Base-by-base conservation (phyloP, 345 rosid genomes). In the Salix viminalis region DNA sequence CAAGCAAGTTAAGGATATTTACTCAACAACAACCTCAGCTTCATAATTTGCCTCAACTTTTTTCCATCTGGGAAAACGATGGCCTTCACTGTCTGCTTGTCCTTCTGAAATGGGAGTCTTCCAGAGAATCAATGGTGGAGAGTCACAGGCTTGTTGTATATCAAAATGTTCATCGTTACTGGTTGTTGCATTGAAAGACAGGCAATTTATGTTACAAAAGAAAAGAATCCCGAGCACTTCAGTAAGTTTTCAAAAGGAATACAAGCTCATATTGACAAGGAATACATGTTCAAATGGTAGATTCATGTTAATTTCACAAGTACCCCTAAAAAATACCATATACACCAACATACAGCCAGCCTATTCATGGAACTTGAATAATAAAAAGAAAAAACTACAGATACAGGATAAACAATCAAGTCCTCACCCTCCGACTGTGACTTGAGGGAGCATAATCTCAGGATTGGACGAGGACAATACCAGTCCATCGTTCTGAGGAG, bases 371-470 rank as follows among this genome's bases (percentile, higher is more conserved):
- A 79, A 84, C 74, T 69, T 71, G 58, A 56, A 71, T 32, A 48
- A 0, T 34, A 34, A 34, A 34, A 34, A 34, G 39, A 76, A 76
- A 48, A 30, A 66, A 50, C 76, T 74, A 79, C 67, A 32, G 80
- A 75, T 76, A 76, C 56, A 75, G 67, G 65, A 15, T 44, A 16
- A 50, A 69, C 62, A 79, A 77, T 46, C 73, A 76, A 24, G 48
- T 60, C 73, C 75, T 86, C 82, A 91, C 50, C 90, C 91, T 81
- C 92, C 95, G 42, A 91, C 98, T 0, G 83, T 71, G 39, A 94
- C 92, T 76, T 85, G 87, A 61, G 64, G 86, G 19, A 88, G 79
- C 84, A 87, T 86, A 34, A 87, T 85, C 80, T 91, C 95, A 6
- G 84, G 71, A 69, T 83, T 90, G 48, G 85, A 42, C 60, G 82